Evolutionary conservation across 2,329 filamentous ascomycete genomes (phyloP), one percentile per base, ranked within the genome.

Genomic region (Trichoderma sp.): DNA sequence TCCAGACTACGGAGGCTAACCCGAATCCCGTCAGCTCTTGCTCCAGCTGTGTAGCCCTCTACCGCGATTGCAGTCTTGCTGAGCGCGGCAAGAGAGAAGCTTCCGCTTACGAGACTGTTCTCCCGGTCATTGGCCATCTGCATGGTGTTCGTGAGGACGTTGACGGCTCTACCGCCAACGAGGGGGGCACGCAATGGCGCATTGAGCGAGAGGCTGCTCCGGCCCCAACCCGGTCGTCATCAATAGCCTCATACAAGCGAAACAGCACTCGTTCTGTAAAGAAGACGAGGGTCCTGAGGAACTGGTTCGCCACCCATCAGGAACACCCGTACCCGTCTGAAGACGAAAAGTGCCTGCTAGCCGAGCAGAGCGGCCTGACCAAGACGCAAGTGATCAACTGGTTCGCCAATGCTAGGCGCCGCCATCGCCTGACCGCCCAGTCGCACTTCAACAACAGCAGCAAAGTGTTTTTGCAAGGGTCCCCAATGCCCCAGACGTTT

Each of bases 331-430:
- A 84, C 67, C 81, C 82, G 2, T 77, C 76, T 1, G 80, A 83
- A 28, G 76, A 80, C 9, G 78, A 83, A 58, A 83, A 82, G 60
- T 58, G 70, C 0, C 66, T 69, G 3, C 74, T 84, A 0, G 73
- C 76, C 12, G 68, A 71, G 4, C 74, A 81, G 66, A 81, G 81
- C 0, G 81, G 81, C 0, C 75, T 83, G 17, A 82, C 77, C 21
- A 74, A 73, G 57, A 79, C 75, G 1, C 79, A 82, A 41, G 77
- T 83, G 3, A 72, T 78, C 24, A 82, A 81, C 59, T 84, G 81
- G 81, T 83, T 84, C 68, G 77, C 80, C 24, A 84, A 84, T 67
- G 81, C 80, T 0, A 75, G 82, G 21, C 77, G 82, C 7, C 80
- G 81, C 1, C 78, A 82, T 48, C 78, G 80, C 7, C 71, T 80